A percentile compares a stretch with the other conserved stretches of the same genome.
Conservation (phyloP, 805 yeast genomes). For the Saccharomycopsis sp. region DNA sequence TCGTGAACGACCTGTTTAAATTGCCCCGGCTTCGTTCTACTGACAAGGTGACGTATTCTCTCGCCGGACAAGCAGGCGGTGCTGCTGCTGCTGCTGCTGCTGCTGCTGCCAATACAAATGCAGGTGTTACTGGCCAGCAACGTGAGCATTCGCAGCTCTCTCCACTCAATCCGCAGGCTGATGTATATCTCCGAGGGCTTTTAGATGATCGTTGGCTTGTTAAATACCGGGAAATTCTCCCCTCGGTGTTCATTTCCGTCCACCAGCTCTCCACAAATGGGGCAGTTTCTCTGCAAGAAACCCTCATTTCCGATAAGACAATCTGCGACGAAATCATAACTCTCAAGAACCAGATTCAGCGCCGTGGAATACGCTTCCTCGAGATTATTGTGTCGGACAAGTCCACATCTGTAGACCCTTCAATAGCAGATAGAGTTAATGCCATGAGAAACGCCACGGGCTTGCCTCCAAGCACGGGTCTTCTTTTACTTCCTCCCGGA, state of each 20-base stretch:
- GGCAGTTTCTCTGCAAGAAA: constrained; percentile 19
- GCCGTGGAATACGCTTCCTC: constrained; percentile 30
- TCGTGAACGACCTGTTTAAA: constrained; percentile 26
- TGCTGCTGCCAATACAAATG: neutral
- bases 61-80: neutral
- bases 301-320: constrained; percentile 26
- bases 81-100: constrained; percentile 8
- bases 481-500: constrained; percentile 38
- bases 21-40: constrained; percentile 23
- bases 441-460: constrained; percentile 37
- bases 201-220: constrained; percentile 45
- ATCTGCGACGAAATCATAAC: constrained; percentile 32
- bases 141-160: constrained; percentile 30
- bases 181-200: constrained; percentile 36
- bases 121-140: neutral
- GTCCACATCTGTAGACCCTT: constrained; percentile 28
- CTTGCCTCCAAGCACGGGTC: constrained; percentile 38
- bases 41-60: neutral
- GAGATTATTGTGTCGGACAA: constrained; percentile 29
- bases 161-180: constrained; percentile 38
- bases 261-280: constrained; percentile 29
- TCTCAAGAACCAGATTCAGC: constrained; percentile 29
- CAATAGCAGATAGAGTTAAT: constrained; percentile 32
- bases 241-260: constrained; percentile 41
- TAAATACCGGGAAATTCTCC: constrained; percentile 43